These are phyloP conservation scores for Chloromonas sp. DNA, from an alignment of 163 green algal genomes.

Conservation along the genomic window DNA sequence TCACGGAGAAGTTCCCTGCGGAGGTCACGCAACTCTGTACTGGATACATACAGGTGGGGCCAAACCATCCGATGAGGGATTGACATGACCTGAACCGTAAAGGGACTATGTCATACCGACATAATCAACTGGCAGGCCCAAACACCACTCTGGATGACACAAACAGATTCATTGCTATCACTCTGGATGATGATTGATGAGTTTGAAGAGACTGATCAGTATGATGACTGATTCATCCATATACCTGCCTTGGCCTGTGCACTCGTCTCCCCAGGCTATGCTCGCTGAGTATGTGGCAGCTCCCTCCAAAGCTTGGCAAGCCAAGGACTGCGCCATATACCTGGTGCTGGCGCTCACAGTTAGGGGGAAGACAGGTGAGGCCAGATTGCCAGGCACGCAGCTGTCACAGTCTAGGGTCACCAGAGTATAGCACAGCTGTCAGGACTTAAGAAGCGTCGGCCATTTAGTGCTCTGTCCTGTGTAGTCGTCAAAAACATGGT, in stretches of 20 bases:
- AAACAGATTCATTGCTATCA: too few relatives aligned
- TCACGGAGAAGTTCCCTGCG: conserved; percentile 68
- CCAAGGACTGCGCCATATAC: conserved; percentile 95
- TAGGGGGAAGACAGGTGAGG: conserved; percentile 13
- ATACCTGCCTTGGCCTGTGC: not conserved
- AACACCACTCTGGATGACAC: too few relatives aligned
- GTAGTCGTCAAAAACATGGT: too few relatives aligned
- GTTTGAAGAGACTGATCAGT: too few relatives aligned
- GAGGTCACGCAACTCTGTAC: conserved; percentile 80
- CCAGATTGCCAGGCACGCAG: not conserved
- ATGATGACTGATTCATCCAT: too few relatives aligned
- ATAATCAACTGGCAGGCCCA: too few relatives aligned
- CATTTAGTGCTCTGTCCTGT: too few relatives aligned
- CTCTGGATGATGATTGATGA: too few relatives aligned
- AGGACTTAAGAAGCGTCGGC: too few relatives aligned
- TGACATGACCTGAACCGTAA: too few relatives aligned
- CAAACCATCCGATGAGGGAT: not conserved
- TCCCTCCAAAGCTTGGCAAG: conserved; percentile 67
- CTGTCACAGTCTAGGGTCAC: not conserved
- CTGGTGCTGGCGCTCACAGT: conserved; percentile 82
- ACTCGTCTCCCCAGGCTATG: conserved; percentile 31
- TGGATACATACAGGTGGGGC: conserved; percentile 59
- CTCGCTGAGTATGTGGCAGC: conserved; percentile 65
- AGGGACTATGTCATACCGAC: too few relatives aligned
- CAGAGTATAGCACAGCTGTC: not conserved